phyloP scores from a whole-genome alignment of 2,329 filamentous ascomycete species.

The Fusarium sp. region DNA sequence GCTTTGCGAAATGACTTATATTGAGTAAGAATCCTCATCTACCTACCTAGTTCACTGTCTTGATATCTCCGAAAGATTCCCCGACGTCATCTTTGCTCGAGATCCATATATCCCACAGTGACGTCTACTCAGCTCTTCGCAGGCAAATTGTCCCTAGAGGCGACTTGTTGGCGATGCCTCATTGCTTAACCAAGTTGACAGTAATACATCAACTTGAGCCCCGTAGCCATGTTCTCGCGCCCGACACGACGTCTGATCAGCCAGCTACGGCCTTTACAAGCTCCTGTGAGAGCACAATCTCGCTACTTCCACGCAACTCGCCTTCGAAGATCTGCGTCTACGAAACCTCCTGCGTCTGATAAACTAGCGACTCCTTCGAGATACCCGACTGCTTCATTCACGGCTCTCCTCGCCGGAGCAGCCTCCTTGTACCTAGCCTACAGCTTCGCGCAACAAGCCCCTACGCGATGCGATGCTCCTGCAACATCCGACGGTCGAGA shows the following conservation, averaged over 20 bases:
- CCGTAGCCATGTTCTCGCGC: constrained; percentile 32
- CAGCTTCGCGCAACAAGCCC: constrained; percentile 27
- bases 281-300: constrained; percentile 20
- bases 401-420: constrained; percentile 27
- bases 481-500: constrained; percentile 48
- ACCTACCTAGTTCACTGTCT: neutral
- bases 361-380: constrained; percentile 8
- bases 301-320: constrained; percentile 21
- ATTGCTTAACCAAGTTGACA: constrained; percentile 1
- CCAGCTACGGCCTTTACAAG: constrained; percentile 25
- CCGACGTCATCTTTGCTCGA: constrained; percentile 26
- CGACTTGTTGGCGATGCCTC: constrained; percentile 21
- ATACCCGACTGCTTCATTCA: constrained; percentile 7
- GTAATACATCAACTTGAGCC: neutral
- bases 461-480: constrained; percentile 37
- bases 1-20: constrained; percentile 19
- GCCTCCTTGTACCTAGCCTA: constrained; percentile 38
- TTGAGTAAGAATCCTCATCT: constrained; percentile 22
- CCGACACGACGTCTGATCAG: constrained; percentile 26
- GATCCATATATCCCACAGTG: constrained; percentile 24
- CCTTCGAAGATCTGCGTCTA: neutral
- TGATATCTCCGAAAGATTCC: constrained; percentile 30
- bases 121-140: constrained; percentile 10
- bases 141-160: constrained; percentile 6
- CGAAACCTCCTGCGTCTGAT: neutral